Base-by-base conservation (phyloP, 2,329 filamentous ascomycete species). In the Sclerotinia subarctica region DNA sequence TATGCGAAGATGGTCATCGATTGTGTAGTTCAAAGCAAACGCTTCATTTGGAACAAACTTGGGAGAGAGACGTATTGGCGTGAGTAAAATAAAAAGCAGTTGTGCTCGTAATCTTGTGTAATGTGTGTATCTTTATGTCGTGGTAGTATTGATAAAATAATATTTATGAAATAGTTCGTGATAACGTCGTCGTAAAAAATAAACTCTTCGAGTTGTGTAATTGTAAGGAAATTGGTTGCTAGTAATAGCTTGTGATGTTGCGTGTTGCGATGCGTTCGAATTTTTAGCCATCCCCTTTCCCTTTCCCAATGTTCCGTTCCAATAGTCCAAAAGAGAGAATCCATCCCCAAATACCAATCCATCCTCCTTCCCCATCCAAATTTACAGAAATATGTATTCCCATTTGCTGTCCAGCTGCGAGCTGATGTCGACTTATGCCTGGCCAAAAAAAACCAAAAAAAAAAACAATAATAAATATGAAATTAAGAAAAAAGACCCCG, bases 131-230 rank as follows among this genome's bases (percentile, higher is more conserved):
- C 29, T 52, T 63, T 17, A 44, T 32, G 47, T 53, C 51, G 51
- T 53, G 29, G 17, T 44, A 42, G 47, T 53, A 29, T 29, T 64
- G 60, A 24, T 42, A 53, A 60, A 62, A 63, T 58, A 49, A 66
- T 53, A 63, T 53, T 63, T n/a, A 67, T 67, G 65, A 67, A 67
- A 67, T 63, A 46, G 35, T 67, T 63, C 65, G 65, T 67, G 65
- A 63, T 63, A 67, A 67, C 65, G 65, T 67, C 21, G 65, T 67
- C 65, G 65, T 63, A 49, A 54, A 54, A 54, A 54, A 46, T 53
- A 21, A 63, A 19, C 10, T 51, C 38, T 38, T 62, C 51, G 59
- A 62, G 59, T 63, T n/a, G 7, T 35, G 8, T 35, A 35, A 32
- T 67, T 19, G 24, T 54, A 67, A 38, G 65, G 63, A 67, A 67